These are phyloP conservation scores for Pythium coloratum DNA, from an alignment of 352 stramenopile species.

Conservation along the genomic window DNA sequence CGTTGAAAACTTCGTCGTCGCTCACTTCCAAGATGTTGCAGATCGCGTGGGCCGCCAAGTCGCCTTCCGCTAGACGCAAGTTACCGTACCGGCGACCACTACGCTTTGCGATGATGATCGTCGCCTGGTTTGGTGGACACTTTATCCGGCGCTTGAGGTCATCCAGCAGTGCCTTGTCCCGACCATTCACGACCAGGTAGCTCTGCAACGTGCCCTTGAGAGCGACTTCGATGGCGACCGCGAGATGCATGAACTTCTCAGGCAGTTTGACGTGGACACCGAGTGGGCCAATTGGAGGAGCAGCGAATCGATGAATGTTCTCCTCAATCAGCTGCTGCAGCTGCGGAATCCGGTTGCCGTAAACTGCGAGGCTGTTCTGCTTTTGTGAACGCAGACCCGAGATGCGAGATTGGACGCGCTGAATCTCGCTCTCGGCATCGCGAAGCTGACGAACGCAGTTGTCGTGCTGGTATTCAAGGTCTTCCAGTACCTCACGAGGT, in stretches of 20 bases:
- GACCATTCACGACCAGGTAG: conserved; percentile 75
- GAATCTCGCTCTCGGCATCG: conserved; percentile 54
- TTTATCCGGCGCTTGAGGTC: conserved; percentile 69
- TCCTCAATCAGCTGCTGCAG: conserved; percentile 76
- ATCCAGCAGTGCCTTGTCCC: conserved; percentile 76
- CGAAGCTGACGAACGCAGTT: conserved; percentile 54
- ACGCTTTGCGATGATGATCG: conserved; percentile 78
- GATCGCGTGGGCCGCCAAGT: conserved; percentile 58
- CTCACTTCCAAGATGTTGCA: conserved; percentile 76
- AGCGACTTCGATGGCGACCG: conserved; percentile 70
- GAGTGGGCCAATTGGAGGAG: conserved; percentile 68
- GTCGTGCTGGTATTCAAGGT: conserved; percentile 60
- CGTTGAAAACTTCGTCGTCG: conserved; percentile 82
- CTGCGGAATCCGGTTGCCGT: conserved; percentile 64
- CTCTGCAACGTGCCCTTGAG: conserved; percentile 74
- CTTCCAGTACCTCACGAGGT: conserved; percentile 40
- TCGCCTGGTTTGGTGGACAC: conserved; percentile 68
- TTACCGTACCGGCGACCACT: conserved; percentile 51
- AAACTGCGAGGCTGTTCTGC: conserved; percentile 60
- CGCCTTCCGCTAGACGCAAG: conserved; percentile 54
- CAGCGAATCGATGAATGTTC: conserved; percentile 62
- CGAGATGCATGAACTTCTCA: conserved; percentile 64
- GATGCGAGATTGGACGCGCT: conserved; percentile 49
- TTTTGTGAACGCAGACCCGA: conserved; percentile 50
- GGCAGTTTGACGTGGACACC: conserved; percentile 75